Percentiles rank a stretch among this genome's conserved stretches.
Conservation (phyloP, 2,329 filamentous ascomycete genomes). For the Camptophora hylomeconis region DNA sequence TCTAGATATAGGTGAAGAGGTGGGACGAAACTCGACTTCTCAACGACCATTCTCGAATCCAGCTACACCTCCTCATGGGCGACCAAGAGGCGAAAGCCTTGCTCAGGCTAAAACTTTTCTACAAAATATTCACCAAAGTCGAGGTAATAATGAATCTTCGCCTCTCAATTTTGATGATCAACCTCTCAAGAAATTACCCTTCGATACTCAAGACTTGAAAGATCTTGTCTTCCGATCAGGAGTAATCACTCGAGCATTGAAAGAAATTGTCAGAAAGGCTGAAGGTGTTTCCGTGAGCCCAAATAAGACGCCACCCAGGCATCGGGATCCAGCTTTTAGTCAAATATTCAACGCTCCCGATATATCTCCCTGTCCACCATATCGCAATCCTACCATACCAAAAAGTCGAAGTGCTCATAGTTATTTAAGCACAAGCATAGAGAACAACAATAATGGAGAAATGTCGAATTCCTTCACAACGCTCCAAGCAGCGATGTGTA, state of each 20-base stretch:
- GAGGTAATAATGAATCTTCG: constrained; percentile 19
- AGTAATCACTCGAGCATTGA: constrained; percentile 35
- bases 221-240: constrained; percentile 44
- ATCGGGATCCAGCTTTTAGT: constrained; percentile 32
- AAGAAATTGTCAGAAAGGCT: constrained; percentile 36
- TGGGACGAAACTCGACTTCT: constrained; percentile 6
- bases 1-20: too few species aligned
- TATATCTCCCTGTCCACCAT: constrained; percentile 19
- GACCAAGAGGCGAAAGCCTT: constrained; percentile 42
- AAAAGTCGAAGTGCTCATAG: constrained; percentile 20
- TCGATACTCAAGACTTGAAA: constrained; percentile 51
- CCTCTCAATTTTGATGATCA: constrained; percentile 20
- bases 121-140: constrained; percentile 43
- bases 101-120: constrained; percentile 49
- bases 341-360: constrained; percentile 33
- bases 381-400: constrained; percentile 14
- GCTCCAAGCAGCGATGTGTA: too few species aligned
- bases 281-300: constrained; percentile 29
- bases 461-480: too few species aligned
- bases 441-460: too few species aligned
- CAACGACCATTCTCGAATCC: constrained; percentile 16
- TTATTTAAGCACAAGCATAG: too few species aligned
- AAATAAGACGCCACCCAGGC: constrained; percentile 15
- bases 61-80: constrained; percentile 20
- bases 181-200: constrained; percentile 45